Evolutionary conservation across 208 protist genomes (phyloP), one percentile per base, ranked within the genome.

Genomic region (Novymonas esmeraldas): DNA sequence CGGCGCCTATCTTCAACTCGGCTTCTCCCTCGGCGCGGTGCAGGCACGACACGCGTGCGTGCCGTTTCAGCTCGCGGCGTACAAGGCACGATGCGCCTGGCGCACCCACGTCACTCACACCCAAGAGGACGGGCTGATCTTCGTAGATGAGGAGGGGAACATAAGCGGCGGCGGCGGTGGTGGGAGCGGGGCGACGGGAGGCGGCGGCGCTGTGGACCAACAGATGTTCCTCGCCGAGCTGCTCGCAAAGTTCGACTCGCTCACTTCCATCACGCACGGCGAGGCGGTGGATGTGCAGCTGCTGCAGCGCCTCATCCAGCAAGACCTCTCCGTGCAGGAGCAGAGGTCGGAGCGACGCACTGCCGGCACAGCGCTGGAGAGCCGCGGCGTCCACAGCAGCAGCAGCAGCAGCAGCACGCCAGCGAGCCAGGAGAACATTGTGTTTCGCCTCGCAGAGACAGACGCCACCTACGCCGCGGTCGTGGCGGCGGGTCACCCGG

Each of bases 241-340:
- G 44, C 64, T 88, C 41, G 20, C 20, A 6, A 80, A 81, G 48
- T 61, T 80, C 33, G 50, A 67, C 46, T 65, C 56, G 6, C 46
- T 84, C 0, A 66, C 78, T 28, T 41, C 63, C 28, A 82, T 89
- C 28, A 84, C 84, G 11, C 84, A 89, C 59, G 66, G 64, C 18
- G 77, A 84, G 63, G 77, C 78, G 0, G 73, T 83, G 13, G 69
- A 84, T 50, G 67, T 79, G 42, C 69, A 45, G 50, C 38, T 89
- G n/a, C 28, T 85, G 16, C 31, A 38, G 5, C 64, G 54, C 13
- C 66, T 89, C 50, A 58, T 59, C 33, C 41, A 58, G 20, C 84
- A 84, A 44, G 78, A 73, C 20, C 7, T 68, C 22, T 51, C 70
- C 5, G 62, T 80, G 42, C 42, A 59, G 3, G 64, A 60, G 45